Conservation (phyloP, 2,329 filamentous ascomycete species). For the Colletotrichum sp. region DNA sequence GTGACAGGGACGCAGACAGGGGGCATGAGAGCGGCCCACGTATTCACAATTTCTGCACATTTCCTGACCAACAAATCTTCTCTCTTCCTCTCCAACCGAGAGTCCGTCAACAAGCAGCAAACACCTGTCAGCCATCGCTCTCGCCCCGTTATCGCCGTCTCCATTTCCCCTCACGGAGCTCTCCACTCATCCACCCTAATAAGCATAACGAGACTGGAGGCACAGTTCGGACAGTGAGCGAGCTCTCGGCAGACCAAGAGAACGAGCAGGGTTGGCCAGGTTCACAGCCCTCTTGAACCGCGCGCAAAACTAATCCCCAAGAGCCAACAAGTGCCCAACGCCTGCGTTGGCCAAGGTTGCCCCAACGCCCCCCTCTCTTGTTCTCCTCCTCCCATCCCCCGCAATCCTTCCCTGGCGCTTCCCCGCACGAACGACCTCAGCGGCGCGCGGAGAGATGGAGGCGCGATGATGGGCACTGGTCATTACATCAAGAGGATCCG, state of each 20-base stretch:
- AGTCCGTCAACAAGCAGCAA: background rate
- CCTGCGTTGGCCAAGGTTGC: background rate
- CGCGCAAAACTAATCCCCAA: background rate
- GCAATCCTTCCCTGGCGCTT: background rate
- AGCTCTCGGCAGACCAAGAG: background rate
- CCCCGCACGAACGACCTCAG: background rate
- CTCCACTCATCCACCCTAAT: background rate
- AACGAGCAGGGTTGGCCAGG: background rate
- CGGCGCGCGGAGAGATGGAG: background rate
- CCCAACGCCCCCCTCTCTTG: background rate
- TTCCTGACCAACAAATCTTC: background rate
- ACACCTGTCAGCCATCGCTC: background rate
- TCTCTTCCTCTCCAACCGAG: background rate
- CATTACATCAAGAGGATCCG: background rate
- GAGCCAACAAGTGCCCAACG: background rate
- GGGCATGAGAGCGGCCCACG: background rate
- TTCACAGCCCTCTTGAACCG: background rate
- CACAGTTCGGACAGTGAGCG: background rate
- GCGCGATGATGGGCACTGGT: background rate
- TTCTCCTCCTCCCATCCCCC: background rate
- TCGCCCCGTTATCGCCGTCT: background rate
- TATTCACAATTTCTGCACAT: background rate
- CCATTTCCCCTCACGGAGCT: background rate
- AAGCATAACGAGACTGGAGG: background rate
- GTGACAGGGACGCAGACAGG: background rate